Evolutionary conservation across 2,329 filamentous ascomycete genomes (phyloP).

Genomic region (Dissoconium aciculare): DNA sequence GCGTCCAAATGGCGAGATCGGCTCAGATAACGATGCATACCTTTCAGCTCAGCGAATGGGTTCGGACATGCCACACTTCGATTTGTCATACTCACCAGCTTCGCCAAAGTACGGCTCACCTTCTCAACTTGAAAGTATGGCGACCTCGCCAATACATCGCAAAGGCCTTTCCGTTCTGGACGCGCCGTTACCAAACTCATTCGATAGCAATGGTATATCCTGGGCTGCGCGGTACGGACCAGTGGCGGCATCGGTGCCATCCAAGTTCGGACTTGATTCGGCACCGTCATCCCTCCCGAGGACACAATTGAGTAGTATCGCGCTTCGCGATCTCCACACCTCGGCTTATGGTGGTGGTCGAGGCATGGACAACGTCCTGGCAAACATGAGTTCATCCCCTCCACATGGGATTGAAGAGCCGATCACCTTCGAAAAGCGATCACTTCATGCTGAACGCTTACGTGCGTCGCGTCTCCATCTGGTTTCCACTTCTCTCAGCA

Average conservation of each 20-base stretch:
- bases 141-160: slow-evolving; percentile 53
- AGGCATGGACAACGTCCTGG: slow-evolving; percentile 29
- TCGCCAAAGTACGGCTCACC: slow-evolving; percentile 68
- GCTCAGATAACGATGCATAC: slow-evolving; percentile 17
- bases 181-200: slow-evolving; percentile 81
- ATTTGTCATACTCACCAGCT: slow-evolving; percentile 42
- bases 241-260: slow-evolving; percentile 76
- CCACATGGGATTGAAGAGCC: slow-evolving; percentile 51
- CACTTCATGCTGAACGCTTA: slow-evolving; percentile 52
- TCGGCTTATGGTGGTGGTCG: slow-evolving; percentile 50
- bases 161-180: slow-evolving; percentile 78
- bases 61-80: slow-evolving; percentile 28
- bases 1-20: slow-evolving; percentile 15
- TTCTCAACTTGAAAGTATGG: slow-evolving; percentile 59
- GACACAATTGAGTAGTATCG: slow-evolving; percentile 23
- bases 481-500: slow-evolving; percentile 45
- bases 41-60: slow-evolving; percentile 17
- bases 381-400: slow-evolving; percentile 41
- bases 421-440: slow-evolving; percentile 49
- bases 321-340: slow-evolving; percentile 46
- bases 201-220: slow-evolving; percentile 90
- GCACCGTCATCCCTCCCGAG: slow-evolving; percentile 53
- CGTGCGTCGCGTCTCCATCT: slow-evolving; percentile 35
- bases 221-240: slow-evolving; percentile 80
- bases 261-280: slow-evolving; percentile 79